Percentiles rank a stretch among this genome's conserved stretches.
These are phyloP conservation scores for Phytophthora ramorum DNA, from an alignment of 352 stramenopile species.

Conservation along the genomic window DNA sequence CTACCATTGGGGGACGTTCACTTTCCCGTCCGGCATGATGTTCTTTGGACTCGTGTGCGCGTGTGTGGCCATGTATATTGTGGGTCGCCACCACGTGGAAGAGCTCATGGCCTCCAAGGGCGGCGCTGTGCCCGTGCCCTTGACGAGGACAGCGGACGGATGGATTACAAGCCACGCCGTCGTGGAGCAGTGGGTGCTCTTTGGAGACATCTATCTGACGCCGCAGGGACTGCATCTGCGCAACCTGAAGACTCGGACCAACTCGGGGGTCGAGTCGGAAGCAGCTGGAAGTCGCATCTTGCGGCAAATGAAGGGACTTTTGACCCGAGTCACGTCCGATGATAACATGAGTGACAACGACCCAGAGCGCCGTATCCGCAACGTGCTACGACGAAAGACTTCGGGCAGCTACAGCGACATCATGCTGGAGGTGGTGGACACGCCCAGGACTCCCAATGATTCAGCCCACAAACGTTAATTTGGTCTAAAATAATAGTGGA, in stretches of 20 bases:
- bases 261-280: constrained; percentile 59
- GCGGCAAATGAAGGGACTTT: constrained; percentile 53
- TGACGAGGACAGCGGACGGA: constrained; percentile 75
- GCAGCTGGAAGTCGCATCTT: constrained; percentile 47
- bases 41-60: constrained; percentile 80
- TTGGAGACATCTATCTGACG: constrained; percentile 81
- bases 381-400: constrained; percentile 66
- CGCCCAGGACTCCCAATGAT: constrained; percentile 53
- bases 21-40: constrained; percentile 77
- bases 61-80: constrained; percentile 83
- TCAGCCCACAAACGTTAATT: constrained; percentile 32
- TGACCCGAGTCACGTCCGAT: constrained; percentile 42
- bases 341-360: constrained; percentile 64
- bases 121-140: constrained; percentile 76
- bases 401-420: constrained; percentile 88
- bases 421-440: constrained; percentile 71
- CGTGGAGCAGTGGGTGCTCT: constrained; percentile 85
- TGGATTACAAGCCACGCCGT: constrained; percentile 87
- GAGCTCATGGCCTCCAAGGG: constrained; percentile 85
- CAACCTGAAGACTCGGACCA: constrained; percentile 59
- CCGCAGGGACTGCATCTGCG: constrained; percentile 61
- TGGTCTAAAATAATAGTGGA: constrained; percentile 40
- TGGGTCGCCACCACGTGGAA: constrained; percentile 79
- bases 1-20: constrained; percentile 76
- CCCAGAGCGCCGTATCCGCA: constrained; percentile 76